A percentile compares a stretch with the other conserved stretches of the same genome.
Conservation (phyloP, 2,329 filamentous ascomycete genomes). For the Lachnellula hyalina region DNA sequence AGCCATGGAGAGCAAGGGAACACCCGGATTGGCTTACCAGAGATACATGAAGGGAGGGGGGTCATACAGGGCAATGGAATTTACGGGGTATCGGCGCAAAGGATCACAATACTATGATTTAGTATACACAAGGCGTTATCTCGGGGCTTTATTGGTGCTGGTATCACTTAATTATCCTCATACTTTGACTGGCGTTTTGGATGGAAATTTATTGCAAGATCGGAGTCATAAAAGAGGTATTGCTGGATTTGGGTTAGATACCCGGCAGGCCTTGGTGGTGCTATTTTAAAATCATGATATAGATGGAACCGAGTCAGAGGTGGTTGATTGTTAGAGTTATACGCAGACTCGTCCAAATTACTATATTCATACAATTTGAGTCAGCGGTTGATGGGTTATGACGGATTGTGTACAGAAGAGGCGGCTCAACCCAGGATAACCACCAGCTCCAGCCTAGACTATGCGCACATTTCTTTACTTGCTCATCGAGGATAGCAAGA, state of each 20-base stretch:
- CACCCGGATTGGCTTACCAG: slow-evolving; percentile 51
- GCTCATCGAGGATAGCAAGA: too few relatives aligned
- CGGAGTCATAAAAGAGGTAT: neutral
- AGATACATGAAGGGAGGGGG: slow-evolving; percentile 13
- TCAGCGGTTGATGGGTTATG: too few relatives aligned
- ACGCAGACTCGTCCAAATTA: too few relatives aligned
- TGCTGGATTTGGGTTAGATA: neutral
- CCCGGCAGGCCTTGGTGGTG: neutral
- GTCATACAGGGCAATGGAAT: neutral
- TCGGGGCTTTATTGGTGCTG: neutral
- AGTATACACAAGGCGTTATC: neutral
- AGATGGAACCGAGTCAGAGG: neutral
- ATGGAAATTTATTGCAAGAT: too few relatives aligned
- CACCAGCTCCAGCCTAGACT: too few relatives aligned
- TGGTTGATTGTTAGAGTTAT: neutral
- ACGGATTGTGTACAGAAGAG: too few relatives aligned
- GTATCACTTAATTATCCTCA: too few relatives aligned
- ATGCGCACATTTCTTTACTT: too few relatives aligned
- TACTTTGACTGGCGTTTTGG: too few relatives aligned
- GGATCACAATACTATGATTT: neutral
- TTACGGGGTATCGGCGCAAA: too few relatives aligned
- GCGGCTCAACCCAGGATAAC: too few relatives aligned
- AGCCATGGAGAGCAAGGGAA: slow-evolving; percentile 53
- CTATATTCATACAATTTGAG: too few relatives aligned
- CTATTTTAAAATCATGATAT: neutral